Evolutionary conservation across 2,329 filamentous ascomycete genomes (phyloP).

Genomic region (Hymenoscyphus scutula): DNA sequence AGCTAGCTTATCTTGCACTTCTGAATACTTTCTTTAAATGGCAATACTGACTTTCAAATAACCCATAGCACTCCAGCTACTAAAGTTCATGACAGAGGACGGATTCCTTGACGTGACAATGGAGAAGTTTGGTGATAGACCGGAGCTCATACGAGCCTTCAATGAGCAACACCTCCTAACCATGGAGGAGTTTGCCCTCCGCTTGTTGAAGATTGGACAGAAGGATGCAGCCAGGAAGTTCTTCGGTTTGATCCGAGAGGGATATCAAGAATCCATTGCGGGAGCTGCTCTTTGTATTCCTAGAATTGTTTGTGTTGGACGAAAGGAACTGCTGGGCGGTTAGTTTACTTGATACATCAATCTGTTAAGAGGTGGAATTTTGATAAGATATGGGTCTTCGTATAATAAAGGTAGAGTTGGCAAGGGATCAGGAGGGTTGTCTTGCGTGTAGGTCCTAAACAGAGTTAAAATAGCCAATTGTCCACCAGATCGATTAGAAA

Average conservation of each 20-base stretch:
- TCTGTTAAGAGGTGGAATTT: no score
- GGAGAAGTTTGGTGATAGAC: slow-evolving; percentile 1
- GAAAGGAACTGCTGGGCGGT: background rate
- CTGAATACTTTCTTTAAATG: no score
- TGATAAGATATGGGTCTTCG: no score
- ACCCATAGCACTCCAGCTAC: background rate
- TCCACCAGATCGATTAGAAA: no score
- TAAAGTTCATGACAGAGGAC: background rate
- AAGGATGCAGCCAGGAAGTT: slow-evolving; percentile 1
- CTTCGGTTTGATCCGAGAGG: slow-evolving; percentile 1
- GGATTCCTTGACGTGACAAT: background rate
- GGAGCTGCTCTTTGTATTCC: slow-evolving; percentile 8
- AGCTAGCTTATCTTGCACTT: no score
- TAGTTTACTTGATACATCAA: no score
- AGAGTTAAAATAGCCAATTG: no score
- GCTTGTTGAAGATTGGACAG: background rate
- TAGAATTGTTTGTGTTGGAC: slow-evolving; percentile 3
- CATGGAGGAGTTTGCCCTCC: slow-evolving; percentile 8
- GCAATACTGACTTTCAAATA: no score
- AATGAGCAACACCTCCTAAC: slow-evolving; percentile 10
- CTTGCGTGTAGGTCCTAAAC: no score
- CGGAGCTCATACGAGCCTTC: background rate
- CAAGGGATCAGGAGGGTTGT: no score
- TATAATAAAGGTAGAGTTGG: no score
- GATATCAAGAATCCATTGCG: slow-evolving; percentile 7